Base-by-base conservation (phyloP, 768 basidiomycete species). In the Amanita fuliginea region DNA sequence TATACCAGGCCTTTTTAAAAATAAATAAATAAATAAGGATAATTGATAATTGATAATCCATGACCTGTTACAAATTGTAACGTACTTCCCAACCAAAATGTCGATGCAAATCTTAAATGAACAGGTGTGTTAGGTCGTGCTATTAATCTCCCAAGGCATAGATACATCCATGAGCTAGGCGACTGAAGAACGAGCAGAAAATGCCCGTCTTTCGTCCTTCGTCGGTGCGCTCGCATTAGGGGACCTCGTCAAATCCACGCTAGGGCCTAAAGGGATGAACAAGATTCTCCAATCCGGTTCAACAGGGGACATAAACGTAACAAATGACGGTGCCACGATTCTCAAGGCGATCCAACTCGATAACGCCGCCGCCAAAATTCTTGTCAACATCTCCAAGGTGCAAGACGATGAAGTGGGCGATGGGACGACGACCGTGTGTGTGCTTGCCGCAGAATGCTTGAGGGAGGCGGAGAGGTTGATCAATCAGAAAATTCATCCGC, bases 181-280 rank as follows among this genome's bases (percentile, higher is more conserved):
- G 33, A 86, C 84, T 6, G 86, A 98, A 70, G 95, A 98, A 70
- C 88, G 92, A 64, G 93, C 92, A 16, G 94, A 97, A 71, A 91
- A 93, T 75, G 95, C 95, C 63, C 90, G 95, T 67, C 83, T 99
- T 56, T 93, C 93, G 3, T 95, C 92, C 3, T 99, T 99, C 66
- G 89, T 99, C 48, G 96, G 96, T 30, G 95, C 96, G 5, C 81
- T 96, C 57, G 96, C 96, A 0, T 76, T 99, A 30, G 96, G 96
- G 37, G 96, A 99, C 71, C 81, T 99, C 56, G 95, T 99, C 60
- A 98, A 98, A 70, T 95, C 93, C 1, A 99, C 96, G 6, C 77
- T 99, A 2, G 96, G 96, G 7, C 96, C 96, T 19, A 98, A 99
- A 67, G 96, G 96, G 49, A 99, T 98, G 95, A 98, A 97, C 81